Evolutionary conservation across 2,329 filamentous ascomycete species (phyloP), one percentile per base, ranked within the genome.

Genomic region (Colletotrichum nymphaeae): DNA sequence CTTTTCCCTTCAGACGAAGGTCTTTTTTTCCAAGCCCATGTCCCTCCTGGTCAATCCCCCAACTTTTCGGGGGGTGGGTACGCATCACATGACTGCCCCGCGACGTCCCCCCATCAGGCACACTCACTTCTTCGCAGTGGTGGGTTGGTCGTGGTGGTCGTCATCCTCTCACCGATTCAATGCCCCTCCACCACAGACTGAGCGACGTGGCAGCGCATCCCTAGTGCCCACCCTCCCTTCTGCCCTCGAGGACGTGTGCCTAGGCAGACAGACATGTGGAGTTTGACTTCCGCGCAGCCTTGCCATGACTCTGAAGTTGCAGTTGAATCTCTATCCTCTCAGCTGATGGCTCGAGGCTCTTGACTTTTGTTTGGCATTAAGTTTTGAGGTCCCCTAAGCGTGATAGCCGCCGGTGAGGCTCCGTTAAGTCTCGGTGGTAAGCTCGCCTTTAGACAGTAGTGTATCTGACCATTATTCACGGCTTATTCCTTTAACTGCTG

Each of bases 71-170:
- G 1, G 70, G 56, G 7, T 11, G 8, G 42, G 4, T 56, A 42
- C 57, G 24, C 42, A 55, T 75, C 73, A 75, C 73, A 75, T 75
- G 73, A 75, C 71, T 69, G 58, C 57, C 35, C 57, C 70, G 60
- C 66, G 58, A 74, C 70, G 70, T 74, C 58, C 70, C 55, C 58
- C 56, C n/a, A 67, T 46, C 42, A n/a, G 42, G 42, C 60, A 65
- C 56, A 52, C 35, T 52, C 46, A 28, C 56, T 26, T 69, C 30
- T 53, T 30, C 24, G 42, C 66, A 9, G 30, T 4, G 24, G 35
- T 63, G 52, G 58, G n/a, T 55, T 49, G 37, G 28, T 57, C 55
- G 55, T 19, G 56, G 28, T 28, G 9, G 60, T 3, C 19, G 8
- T n/a, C 26, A 37, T 11, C 3, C 5, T 3, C 64, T 68, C 30